These are phyloP conservation scores for Metahyphopichia silvanorum DNA, from an alignment of 805 yeast genomes.

Conservation along the genomic window DNA sequence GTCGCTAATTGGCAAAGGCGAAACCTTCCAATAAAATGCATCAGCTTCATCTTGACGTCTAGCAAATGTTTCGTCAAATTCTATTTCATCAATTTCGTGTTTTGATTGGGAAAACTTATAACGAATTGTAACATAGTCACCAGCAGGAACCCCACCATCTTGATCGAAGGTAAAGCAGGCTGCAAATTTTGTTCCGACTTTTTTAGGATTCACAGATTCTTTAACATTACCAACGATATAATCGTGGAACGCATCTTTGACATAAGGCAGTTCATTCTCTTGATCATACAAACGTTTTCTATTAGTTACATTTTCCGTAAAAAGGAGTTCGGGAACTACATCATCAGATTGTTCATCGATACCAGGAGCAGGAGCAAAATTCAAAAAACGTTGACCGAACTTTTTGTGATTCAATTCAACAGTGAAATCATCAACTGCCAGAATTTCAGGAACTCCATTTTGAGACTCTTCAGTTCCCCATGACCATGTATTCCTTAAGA, in stretches of 20 bases:
- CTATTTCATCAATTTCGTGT: slow-evolving; percentile 64
- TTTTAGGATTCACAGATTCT: slow-evolving; percentile 65
- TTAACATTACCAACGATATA: slow-evolving; percentile 59
- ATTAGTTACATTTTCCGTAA: slow-evolving; percentile 90
- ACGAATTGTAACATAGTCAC: slow-evolving; percentile 82
- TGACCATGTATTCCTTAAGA: slow-evolving; percentile 89
- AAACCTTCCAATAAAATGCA: slow-evolving; percentile 83
- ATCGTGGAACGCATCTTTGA: slow-evolving; percentile 92
- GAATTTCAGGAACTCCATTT: slow-evolving; percentile 47
- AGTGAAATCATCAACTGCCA: slow-evolving; percentile 37
- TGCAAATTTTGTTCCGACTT: slow-evolving; percentile 76
- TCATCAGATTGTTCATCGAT: slow-evolving; percentile 54
- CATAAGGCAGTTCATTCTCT: slow-evolving; percentile 53
- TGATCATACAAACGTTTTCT: slow-evolving; percentile 61
- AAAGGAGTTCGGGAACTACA: slow-evolving; percentile 71
- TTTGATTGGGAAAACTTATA: slow-evolving; percentile 56
- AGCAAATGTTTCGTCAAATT: slow-evolving; percentile 65
- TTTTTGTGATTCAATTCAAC: slow-evolving; percentile 64
- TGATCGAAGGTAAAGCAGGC: slow-evolving; percentile 81
- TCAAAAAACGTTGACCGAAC: slow-evolving; percentile 61
- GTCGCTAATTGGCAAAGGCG: slow-evolving; percentile 81
- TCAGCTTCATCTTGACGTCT: slow-evolving; percentile 85
- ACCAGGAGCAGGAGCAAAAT: slow-evolving; percentile 86
- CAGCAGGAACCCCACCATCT: slow-evolving; percentile 77
- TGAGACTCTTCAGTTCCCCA: slow-evolving; percentile 66